Evolutionary conservation across 179 eudicot species (phyloP), one percentile per base, ranked within the genome.

Genomic region (Nepenthes alata): DNA sequence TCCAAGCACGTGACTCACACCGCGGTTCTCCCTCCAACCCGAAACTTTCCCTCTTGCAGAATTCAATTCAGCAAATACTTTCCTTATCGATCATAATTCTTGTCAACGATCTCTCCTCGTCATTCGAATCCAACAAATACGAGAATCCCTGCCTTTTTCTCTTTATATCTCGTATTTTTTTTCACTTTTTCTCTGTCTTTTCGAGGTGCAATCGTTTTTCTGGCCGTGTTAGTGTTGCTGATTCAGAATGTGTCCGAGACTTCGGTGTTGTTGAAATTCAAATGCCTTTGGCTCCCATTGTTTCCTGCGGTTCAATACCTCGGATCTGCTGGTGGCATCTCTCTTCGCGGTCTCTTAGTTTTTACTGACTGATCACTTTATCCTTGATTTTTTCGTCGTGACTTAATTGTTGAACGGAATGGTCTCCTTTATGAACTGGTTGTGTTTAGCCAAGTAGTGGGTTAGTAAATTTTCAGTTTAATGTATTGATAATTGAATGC

Each of bases 281-380:
- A 67, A 72, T 74, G 72, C 61, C 67, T 54, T 63, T 45, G 75
- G 67, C 68, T 11, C 47, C 16, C 60, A 11, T 47, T 47, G 47
- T 39, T 57, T n/a, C 62, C 57, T 41, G 38, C 53, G 65, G 62
- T 75, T 75, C 76, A 57, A 47, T 35, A 66, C 51, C 67, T 77
- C 53, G 77, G 86, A 81, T 81, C 89, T 83, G 72, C 74, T 74
- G 59, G 65, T 47, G 81, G 85, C 77, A 80, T 45, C 41, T 59
- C 72, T 34, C 15, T 68, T 62, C 6, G 44, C 5, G 39, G 39
- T n/a, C 16, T 65, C 11, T 11, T 6, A 48, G 57, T n/a, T 44
- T 11, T 39, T 5, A 45, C 25, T 63, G 39, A 53, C 44, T 68
- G 56, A 64, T 64, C 61, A 2, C 8, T 54, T 16, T 13, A 14